These are phyloP conservation scores for Biscutella laevigata DNA, from an alignment of 441 rosid species.

Conservation along the genomic window DNA sequence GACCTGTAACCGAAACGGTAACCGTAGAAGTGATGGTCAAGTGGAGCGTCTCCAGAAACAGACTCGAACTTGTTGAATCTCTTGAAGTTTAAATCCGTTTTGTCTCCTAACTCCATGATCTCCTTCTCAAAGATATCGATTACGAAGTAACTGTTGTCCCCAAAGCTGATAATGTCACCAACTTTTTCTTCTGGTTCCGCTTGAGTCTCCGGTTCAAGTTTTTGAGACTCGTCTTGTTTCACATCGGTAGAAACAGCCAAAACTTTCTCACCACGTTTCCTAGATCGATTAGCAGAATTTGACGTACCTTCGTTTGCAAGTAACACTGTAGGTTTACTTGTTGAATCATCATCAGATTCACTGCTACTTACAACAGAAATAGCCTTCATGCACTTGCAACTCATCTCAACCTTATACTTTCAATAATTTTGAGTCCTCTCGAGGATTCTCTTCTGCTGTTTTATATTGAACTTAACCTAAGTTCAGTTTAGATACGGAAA, in stretches of 20 bases:
- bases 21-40: slow-evolving; percentile 16
- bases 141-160: slow-evolving; percentile 2
- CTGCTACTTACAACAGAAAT: not conserved
- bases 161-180: slow-evolving; percentile 17
- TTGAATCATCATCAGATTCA: slow-evolving; percentile 10
- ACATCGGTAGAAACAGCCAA: not conserved
- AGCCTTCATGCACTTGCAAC: not conserved
- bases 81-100: slow-evolving; percentile 18
- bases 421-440: too few relatives aligned
- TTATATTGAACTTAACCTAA: too few relatives aligned
- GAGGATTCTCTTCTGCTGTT: too few relatives aligned
- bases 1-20: slow-evolving; percentile 10
- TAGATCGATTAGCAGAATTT: not conserved
- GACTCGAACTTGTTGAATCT: slow-evolving; percentile 16
- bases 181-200: slow-evolving; percentile 11
- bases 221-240: slow-evolving; percentile 4
- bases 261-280: slow-evolving; percentile 22
- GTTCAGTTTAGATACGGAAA: too few relatives aligned
- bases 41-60: slow-evolving; percentile 10
- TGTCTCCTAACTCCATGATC: slow-evolving; percentile 27
- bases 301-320: not conserved
- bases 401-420: too few relatives aligned
- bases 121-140: slow-evolving; percentile 24
- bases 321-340: not conserved
- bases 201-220: not conserved